phyloP scores from a whole-genome alignment of 2,329 filamentous ascomycete genomes.

The Apiospora malaysiana region DNA sequence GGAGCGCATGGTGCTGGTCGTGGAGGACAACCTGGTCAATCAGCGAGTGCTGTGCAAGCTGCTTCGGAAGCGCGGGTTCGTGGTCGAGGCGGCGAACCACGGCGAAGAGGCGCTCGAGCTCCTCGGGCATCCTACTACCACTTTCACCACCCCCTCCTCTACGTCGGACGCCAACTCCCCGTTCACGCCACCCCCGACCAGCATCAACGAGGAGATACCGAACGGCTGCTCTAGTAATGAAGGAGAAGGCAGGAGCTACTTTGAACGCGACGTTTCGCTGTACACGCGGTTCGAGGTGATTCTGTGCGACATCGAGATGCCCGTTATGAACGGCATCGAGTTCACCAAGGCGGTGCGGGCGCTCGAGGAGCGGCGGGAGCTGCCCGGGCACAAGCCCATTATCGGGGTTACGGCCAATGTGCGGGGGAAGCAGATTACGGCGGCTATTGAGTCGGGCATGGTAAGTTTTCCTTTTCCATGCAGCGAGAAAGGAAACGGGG shows the following conservation, averaged over 20 bases:
- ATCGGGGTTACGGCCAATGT: conserved; percentile 38
- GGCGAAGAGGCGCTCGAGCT: conserved; percentile 59
- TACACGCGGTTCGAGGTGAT: conserved; percentile 32
- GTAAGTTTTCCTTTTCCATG: conserved; percentile 25
- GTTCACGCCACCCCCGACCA: no score
- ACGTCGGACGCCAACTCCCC: neutral
- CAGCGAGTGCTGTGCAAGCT: conserved; percentile 61
- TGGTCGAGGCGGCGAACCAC: conserved; percentile 61
- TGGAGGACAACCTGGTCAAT: conserved; percentile 68
- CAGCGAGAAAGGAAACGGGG: no score
- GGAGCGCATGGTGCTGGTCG: conserved; percentile 50
- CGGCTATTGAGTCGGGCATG: conserved; percentile 36
- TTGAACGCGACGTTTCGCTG: neutral
- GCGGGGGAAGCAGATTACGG: conserved; percentile 34
- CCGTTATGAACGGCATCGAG: conserved; percentile 36
- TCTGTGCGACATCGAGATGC: conserved; percentile 39
- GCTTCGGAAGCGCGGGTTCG: conserved; percentile 55
- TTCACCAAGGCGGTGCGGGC: conserved; percentile 33
- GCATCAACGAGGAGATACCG: no score
- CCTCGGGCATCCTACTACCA: neutral
- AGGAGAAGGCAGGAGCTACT: neutral
- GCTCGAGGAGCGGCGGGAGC: conserved; percentile 29
- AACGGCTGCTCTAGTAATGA: no score
- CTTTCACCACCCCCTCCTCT: neutral
- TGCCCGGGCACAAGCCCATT: conserved; percentile 33